phyloP scores from a whole-genome alignment of 352 stramenopile genomes.

The Phytophthora boehmeriae region DNA sequence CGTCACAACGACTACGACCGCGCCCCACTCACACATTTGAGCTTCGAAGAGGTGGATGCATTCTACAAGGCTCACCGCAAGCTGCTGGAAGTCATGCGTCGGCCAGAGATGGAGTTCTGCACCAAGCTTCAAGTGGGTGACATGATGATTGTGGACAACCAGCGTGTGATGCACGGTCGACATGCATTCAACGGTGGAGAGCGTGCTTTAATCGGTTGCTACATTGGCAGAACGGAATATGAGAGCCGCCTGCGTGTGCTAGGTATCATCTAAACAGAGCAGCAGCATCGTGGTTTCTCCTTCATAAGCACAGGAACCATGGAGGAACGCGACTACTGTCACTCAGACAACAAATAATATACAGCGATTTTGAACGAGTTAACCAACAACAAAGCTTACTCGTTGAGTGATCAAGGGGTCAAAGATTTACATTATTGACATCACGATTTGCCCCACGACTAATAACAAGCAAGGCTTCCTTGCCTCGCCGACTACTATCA shows the following conservation, averaged over 20 bases:
- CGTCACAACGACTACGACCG: conserved; percentile 92
- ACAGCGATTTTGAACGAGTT: conserved; percentile 11
- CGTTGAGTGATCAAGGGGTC: conserved; percentile 12
- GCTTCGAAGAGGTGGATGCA: conserved; percentile 64
- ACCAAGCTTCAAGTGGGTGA: conserved; percentile 74
- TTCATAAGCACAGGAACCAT: conserved; percentile 5
- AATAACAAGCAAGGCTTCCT: conserved; percentile 30
- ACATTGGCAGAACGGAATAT: conserved; percentile 88
- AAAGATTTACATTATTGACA: conserved; percentile 27
- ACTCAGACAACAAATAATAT: conserved; percentile 7
- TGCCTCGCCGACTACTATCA: conserved; percentile 11
- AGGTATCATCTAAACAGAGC: conserved; percentile 68
- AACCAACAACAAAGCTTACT: too few species aligned
- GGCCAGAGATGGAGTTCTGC: conserved; percentile 64
- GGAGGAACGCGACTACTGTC: neutral
- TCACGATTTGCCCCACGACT: conserved; percentile 5
- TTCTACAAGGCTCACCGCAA: conserved; percentile 83
- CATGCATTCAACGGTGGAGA: conserved; percentile 79
- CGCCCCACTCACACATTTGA: conserved; percentile 78
- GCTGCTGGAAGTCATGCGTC: conserved; percentile 70
- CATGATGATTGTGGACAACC: conserved; percentile 90
- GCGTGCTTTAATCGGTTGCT: conserved; percentile 85
- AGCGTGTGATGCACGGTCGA: conserved; percentile 85
- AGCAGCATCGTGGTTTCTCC: neutral
- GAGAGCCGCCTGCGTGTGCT: conserved; percentile 84